These are phyloP conservation scores for Ormosia semicastrata DNA, from an alignment of 306 rosid species.

Conservation along the genomic window DNA sequence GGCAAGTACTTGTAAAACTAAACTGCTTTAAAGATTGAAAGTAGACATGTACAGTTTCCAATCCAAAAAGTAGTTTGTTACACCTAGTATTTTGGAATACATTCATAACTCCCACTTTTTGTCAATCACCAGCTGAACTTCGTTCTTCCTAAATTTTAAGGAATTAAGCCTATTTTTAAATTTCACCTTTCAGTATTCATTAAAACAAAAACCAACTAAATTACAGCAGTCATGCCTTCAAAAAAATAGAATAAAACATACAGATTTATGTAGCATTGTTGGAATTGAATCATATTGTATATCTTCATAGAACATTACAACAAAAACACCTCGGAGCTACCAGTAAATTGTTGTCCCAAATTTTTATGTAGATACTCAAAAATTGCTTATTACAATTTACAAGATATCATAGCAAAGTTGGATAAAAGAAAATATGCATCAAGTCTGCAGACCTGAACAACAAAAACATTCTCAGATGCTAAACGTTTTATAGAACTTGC, in stretches of 20 bases:
- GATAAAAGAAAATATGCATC: background rate
- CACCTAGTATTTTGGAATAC: background rate
- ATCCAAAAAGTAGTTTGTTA: background rate
- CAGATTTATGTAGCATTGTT: background rate
- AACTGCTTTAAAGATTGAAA: constrained; percentile 7
- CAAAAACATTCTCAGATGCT: constrained; percentile 79
- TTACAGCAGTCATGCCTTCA: background rate
- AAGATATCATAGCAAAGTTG: constrained; percentile 7
- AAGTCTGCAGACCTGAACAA: constrained; percentile 70
- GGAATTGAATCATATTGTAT: constrained; percentile 9
- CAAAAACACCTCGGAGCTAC: background rate
- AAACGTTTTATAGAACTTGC: constrained; percentile 76
- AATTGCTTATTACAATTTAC: background rate
- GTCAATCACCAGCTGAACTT: constrained; percentile 10
- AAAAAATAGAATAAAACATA: background rate
- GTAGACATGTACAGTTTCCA: background rate
- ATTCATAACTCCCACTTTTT: constrained; percentile 21
- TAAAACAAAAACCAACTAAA: background rate
- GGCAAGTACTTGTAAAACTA: background rate
- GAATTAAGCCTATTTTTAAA: background rate
- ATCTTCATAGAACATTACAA: background rate
- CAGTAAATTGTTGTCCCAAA: background rate
- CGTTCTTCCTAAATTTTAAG: constrained; percentile 14
- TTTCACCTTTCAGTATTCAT: background rate
- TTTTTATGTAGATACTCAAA: background rate